A percentile compares a stretch with the other conserved stretches of the same genome.
Evolutionary conservation across 2,329 filamentous ascomycete genomes (phyloP).

Genomic region (Dactylellina leptospora): DNA sequence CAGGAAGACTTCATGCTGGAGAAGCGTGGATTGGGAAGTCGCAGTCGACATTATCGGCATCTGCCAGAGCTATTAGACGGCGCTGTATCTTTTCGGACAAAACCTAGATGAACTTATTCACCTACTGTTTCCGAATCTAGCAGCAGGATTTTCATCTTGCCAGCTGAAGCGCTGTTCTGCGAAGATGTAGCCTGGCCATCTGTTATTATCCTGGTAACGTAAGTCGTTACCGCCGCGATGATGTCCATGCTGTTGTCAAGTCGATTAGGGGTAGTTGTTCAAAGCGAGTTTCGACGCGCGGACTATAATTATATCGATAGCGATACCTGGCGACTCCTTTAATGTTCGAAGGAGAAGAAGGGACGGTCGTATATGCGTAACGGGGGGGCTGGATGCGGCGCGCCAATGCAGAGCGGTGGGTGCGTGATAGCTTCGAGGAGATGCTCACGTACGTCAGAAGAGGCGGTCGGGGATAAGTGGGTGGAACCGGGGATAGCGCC

Average conservation of each 20-base stretch:
- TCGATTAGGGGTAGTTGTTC: neutral
- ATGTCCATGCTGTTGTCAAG: constrained; percentile 82
- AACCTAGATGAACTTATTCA: constrained; percentile 17
- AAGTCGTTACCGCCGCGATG: constrained; percentile 88
- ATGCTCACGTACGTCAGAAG: constrained; percentile 5
- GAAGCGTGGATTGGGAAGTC: constrained; percentile 90
- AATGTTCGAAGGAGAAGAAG: neutral
- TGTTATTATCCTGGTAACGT: constrained; percentile 95
- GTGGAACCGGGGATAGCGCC: neutral
- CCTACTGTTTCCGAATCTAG: constrained; percentile 88
- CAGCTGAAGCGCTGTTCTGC: constrained; percentile 68
- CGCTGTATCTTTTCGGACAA: neutral
- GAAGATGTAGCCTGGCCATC: constrained; percentile 70
- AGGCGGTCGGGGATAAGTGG: neutral
- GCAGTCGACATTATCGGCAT: constrained; percentile 87
- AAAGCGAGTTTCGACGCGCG: neutral
- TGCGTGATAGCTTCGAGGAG: neutral
- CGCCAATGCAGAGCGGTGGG: neutral
- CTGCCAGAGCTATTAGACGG: constrained; percentile 60
- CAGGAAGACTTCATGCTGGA: constrained; percentile 97
- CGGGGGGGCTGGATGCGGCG: neutral
- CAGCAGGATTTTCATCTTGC: constrained; percentile 98
- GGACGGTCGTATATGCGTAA: neutral
- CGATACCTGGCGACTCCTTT: constrained; percentile 6
- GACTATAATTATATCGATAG: neutral